These are phyloP conservation scores for Toxicodendron radicans DNA, from an alignment of 345 rosid species.

Conservation along the genomic window DNA sequence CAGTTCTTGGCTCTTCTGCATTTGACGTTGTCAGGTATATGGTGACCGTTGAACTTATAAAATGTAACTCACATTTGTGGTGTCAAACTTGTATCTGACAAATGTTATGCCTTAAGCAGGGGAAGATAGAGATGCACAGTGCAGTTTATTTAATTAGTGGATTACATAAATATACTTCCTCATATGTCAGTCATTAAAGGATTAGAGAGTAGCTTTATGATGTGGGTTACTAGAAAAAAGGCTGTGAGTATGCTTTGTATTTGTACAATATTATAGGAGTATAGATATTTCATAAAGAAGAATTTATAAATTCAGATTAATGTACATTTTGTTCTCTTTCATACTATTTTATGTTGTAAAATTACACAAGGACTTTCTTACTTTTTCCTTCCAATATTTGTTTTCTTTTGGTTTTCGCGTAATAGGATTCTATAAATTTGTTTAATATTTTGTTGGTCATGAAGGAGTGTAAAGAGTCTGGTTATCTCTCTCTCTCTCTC, in stretches of 20 bases:
- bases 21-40: background rate
- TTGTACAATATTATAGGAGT: background rate
- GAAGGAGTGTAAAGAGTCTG: background rate
- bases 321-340: background rate
- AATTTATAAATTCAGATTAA: background rate
- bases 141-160: background rate
- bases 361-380: background rate
- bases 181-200: background rate
- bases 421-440: background rate
- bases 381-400: background rate
- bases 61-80: background rate
- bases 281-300: background rate
- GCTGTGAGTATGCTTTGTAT: background rate
- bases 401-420: background rate
- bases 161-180: background rate
- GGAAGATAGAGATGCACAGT: background rate
- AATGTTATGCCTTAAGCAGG: background rate
- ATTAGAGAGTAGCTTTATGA: background rate
- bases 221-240: background rate
- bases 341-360: background rate
- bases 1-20: too few relatives aligned
- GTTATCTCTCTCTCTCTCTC: constrained; percentile 1
- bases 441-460: background rate
- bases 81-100: background rate
- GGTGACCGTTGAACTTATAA: background rate